Evolutionary conservation across 192 early-diverging fungal species (phyloP), one percentile per base, ranked within the genome.

Genomic region (Coemansia sp.): DNA sequence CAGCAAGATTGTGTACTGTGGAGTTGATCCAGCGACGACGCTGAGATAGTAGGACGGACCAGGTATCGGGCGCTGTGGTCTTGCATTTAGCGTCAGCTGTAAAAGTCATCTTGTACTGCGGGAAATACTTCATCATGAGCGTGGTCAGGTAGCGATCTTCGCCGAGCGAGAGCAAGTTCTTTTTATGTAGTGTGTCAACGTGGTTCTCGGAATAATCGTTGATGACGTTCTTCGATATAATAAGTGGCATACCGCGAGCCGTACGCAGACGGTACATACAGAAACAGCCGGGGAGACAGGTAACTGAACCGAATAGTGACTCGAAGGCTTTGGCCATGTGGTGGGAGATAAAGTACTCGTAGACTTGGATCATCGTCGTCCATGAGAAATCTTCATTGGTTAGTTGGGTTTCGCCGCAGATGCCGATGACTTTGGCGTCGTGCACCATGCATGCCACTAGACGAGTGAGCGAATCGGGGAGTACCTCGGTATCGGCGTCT

Each of bases 11-110:
- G 86, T 99, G 98, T 6, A 99, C 92, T 0, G 98, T 99, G 27
- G 96, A 98, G 86, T 99, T 99, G 73, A 99, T 99, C 98, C 98
- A 99, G 64, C 98, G 92, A 75, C 98, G 94, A 65, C 98, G 92
- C 80, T 99, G 98, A 1, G 98, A 99, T 18, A 99, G 75, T 39
- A 99, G 84, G 30, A 99, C 93, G 58, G 88, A 84, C 95, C 95
- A 98, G 35, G 88, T 89, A 65, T 99, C 98, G 3, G 98, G 98
- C 1, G 93, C 98, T 58, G 86, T 91, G n/a, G 97, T 99, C 65
- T 86, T 87, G 81, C 97, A 97, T 70, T 93, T 87, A 3, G 98
- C 98, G 69, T 98, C 97, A 3, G 93, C 86, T 2, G 95, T 96
- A 60, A 98, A 99, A 27, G 90, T 92, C 76, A 91, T 92, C 85